Evolutionary conservation across 2,329 filamentous ascomycete species (phyloP).

Genomic region (Phialophora expanda): DNA sequence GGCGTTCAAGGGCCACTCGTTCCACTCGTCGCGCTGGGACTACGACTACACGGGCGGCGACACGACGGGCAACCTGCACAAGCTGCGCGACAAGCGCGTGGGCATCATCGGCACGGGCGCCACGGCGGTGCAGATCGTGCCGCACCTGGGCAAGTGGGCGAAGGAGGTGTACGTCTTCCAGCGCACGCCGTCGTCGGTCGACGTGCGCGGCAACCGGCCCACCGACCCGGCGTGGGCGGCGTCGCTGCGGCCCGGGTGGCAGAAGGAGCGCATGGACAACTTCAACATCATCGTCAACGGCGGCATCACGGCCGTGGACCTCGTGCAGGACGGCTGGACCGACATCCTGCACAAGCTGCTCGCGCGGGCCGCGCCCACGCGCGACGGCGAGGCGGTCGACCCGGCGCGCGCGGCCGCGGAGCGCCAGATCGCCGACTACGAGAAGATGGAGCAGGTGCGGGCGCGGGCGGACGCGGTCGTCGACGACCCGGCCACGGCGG

Average conservation of each 20-base stretch:
- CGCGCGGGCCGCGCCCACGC: constrained; percentile 7
- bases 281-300: constrained; percentile 41
- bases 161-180: constrained; percentile 47
- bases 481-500: constrained; percentile 58
- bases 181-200: constrained; percentile 45
- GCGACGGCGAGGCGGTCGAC: constrained; percentile 7
- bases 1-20: constrained; percentile 48
- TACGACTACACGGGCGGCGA: constrained; percentile 50
- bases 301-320: constrained; percentile 32
- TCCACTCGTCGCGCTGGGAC: constrained; percentile 55
- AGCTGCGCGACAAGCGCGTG: constrained; percentile 37
- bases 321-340: constrained; percentile 43
- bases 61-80: constrained; percentile 19
- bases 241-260: constrained; percentile 39
- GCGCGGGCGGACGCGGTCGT: constrained; percentile 58
- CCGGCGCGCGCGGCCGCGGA: constrained; percentile 19
- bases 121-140: constrained; percentile 51
- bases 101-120: constrained; percentile 50
- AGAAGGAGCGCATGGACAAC: constrained; percentile 41
- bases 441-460: constrained; percentile 43
- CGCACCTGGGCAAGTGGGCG: constrained; percentile 38
- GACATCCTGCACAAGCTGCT: constrained; percentile 31
- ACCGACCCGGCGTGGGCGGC: constrained; percentile 29
- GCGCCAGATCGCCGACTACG: constrained; percentile 33
- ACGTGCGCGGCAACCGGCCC: constrained; percentile 37